Evolutionary conservation across 2,329 filamentous ascomycete genomes (phyloP), one percentile per base, ranked within the genome.

Genomic region (Sclerotinia subarctica): DNA sequence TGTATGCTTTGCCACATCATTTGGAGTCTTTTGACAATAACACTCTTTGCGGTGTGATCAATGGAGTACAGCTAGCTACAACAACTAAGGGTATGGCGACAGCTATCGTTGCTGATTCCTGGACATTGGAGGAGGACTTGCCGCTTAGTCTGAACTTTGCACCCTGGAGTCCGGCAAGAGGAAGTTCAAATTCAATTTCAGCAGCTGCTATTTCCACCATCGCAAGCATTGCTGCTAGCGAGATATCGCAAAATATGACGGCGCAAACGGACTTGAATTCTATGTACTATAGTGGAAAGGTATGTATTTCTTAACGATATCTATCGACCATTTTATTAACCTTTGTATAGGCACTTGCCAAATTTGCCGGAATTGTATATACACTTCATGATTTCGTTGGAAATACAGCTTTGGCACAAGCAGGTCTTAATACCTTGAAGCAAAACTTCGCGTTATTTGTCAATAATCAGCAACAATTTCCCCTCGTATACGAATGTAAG

Each of bases 251-350:
- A 78, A 85, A 93, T 76, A 92, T 97, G 78, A 78, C 82, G n/a
- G 81, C 81, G 0, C 89, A 95, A 75, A 87, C 88, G 6, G 86
- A 95, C 71, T 81, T 92, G 47, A 86, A 94, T 76, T 96, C 93
- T 49, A 94, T 97, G 88, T 98, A 98, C 79, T 97, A 90, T 78
- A 91, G 91, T 73, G 95, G 95, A 73, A 98, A 94, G 82, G 26
- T 69, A 64, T 47, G 64, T 62, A 51, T 38, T 1, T 2, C 46
- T 17, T 17, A 63, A n/a, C 15, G 21, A 51, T 42, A 1, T 5
- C 19, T 72, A 80, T n/a, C 13, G 13, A 17, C 15, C 70, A 77
- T 47, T 81, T 54, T 26, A 52, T 35, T 60, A 46, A 81, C 70
- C 1, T 63, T 63, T 63, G 5, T 3, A 1, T 54, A 88, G 86